Evolutionary conservation across 2,329 filamentous ascomycete species (phyloP).

Genomic region (Graphilbum ipis-grandicollis): DNA sequence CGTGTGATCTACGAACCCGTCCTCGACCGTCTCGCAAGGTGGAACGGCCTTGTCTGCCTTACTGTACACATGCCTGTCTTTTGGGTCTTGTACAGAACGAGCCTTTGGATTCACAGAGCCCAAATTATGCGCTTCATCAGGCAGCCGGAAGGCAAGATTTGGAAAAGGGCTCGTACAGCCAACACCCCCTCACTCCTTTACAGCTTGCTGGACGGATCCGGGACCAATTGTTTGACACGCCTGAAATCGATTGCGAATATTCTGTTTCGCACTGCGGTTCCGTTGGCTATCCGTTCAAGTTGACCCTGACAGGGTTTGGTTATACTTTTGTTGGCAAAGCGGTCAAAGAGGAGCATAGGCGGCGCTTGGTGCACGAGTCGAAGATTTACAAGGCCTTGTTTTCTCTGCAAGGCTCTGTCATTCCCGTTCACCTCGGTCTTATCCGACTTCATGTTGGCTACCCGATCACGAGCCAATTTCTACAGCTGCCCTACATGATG

Average conservation of each 20-base stretch:
- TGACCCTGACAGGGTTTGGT: conserved; percentile 5
- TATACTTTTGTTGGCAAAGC: conserved; percentile 6
- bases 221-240: conserved; percentile 3
- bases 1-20: conserved; percentile 2
- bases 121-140: conserved; percentile 4
- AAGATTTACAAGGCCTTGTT: conserved; percentile 3
- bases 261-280: conserved; percentile 2
- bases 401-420: conserved; percentile 2
- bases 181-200: conserved; percentile 2
- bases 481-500: conserved; percentile 6
- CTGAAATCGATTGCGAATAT: conserved; percentile 4
- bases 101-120: conserved; percentile 2
- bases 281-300: conserved; percentile 6
- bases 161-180: background rate
- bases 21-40: conserved; percentile 4
- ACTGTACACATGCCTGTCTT: conserved; percentile 7
- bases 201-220: conserved; percentile 2
- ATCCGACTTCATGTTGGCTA: conserved; percentile 4
- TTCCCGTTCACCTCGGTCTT: conserved; percentile 6
- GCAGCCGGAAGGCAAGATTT: background rate
- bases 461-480: conserved; percentile 2
- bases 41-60: conserved; percentile 1
- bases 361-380: conserved; percentile 2
- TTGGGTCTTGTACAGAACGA: conserved; percentile 2
- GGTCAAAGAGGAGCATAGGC: background rate